A percentile compares a stretch with the other conserved stretches of the same genome.
Conservation (phyloP, 73 alveolate species). For the Paramecium sonneborni region DNA sequence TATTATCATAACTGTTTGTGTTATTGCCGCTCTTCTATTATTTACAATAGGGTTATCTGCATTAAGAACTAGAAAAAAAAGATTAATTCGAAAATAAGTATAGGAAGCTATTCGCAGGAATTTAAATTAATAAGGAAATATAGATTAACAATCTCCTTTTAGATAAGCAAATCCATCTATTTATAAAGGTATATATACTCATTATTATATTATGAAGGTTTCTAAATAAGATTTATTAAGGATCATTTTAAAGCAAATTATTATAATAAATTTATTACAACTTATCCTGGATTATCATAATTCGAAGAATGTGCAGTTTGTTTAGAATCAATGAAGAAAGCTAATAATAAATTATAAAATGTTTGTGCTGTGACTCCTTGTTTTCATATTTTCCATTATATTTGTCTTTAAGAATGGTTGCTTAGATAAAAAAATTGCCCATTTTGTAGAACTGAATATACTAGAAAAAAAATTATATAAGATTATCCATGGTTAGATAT, state of each 20-base stretch:
- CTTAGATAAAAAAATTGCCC: constrained; percentile 26
- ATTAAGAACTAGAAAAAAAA: not conserved
- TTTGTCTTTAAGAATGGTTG: constrained; percentile 37
- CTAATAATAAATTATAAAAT: not conserved
- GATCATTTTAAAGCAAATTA: constrained; percentile 3
- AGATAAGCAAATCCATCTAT: not conserved
- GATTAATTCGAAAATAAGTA: not conserved
- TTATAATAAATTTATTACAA: not conserved
- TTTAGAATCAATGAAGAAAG: not conserved
- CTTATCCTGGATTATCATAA: not conserved
- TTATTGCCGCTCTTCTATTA: not conserved
- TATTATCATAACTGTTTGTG: not conserved
- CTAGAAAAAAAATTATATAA: not conserved
- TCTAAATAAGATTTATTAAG: not conserved
- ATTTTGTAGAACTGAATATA: constrained; percentile 21
- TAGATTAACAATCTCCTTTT: not conserved
- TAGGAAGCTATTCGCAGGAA: not conserved
- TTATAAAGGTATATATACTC: not conserved
- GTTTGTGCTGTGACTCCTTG: too few species aligned
- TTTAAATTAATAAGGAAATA: not conserved
- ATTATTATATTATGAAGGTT: not conserved
- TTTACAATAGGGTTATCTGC: not conserved
- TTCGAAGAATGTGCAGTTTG: constrained; percentile 42
- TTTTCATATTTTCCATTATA: too few species aligned
- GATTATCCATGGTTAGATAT: constrained; percentile 26